Percentiles rank a stretch among this genome's conserved stretches.
Conservation (phyloP, 768 basidiomycete species). For the Tulasnella sp. region DNA sequence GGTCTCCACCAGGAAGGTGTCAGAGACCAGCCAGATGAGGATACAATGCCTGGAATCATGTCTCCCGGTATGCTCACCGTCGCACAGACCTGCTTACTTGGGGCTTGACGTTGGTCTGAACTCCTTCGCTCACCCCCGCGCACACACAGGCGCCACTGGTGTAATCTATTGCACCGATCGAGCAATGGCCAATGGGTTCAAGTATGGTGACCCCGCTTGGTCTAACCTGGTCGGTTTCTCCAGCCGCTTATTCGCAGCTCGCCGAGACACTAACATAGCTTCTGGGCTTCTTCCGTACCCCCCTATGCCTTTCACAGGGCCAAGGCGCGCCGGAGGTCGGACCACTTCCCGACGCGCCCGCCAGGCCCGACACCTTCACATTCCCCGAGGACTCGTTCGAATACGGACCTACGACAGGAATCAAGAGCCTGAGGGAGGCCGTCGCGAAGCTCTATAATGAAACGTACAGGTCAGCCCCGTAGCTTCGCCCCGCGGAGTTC, state of each 20-base stretch:
- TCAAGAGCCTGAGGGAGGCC: constrained; percentile 77
- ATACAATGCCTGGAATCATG: constrained; percentile 75
- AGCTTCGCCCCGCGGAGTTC: background rate
- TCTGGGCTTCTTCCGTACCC: background rate
- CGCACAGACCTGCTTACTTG: constrained; percentile 51
- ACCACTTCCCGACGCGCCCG: constrained; percentile 67
- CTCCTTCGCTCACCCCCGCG: constrained; percentile 28
- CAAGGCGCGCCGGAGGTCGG: constrained; percentile 76
- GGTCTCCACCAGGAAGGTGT: background rate
- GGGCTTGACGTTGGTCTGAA: constrained; percentile 44
- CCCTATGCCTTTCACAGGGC: constrained; percentile 41
- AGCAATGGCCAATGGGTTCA: constrained; percentile 94
- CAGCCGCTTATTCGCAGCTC: background rate
- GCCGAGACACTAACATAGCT: constrained; percentile 2
- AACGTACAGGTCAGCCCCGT: constrained; percentile 54
- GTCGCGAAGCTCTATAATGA: constrained; percentile 88
- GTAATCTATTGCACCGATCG: constrained; percentile 85
- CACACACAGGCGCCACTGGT: constrained; percentile 37
- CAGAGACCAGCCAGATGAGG: constrained; percentile 53
- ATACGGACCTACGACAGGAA: constrained; percentile 90
- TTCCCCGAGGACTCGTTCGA: constrained; percentile 68
- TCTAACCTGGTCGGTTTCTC: constrained; percentile 50
- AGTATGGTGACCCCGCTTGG: constrained; percentile 66
- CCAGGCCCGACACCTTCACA: constrained; percentile 49
- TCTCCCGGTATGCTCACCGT: constrained; percentile 16